Conservation (phyloP, 257 asterid genomes). For the Solanum pinnatisectum region DNA sequence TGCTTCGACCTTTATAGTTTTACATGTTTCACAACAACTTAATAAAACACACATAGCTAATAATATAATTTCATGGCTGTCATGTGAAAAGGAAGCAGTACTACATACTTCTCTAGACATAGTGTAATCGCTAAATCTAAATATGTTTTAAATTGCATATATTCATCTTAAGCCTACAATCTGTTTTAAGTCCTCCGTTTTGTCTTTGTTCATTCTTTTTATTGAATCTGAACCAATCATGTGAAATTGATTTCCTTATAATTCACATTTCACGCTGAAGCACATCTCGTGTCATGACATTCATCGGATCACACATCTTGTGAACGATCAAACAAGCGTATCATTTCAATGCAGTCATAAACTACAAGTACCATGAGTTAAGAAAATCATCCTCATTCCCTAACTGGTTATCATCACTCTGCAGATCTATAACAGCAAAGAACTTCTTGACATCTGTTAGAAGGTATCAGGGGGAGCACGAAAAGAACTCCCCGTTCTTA, state of each 20-base stretch:
- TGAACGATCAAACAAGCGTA: neutral
- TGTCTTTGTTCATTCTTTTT: neutral
- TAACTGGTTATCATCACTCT: neutral
- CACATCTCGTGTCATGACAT: neutral
- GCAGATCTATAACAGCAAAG: constrained; percentile 84
- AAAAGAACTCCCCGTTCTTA: constrained; percentile 30
- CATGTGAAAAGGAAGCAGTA: neutral
- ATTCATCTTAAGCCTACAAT: neutral
- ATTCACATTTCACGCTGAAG: neutral
- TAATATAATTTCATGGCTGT: neutral
- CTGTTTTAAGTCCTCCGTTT: neutral
- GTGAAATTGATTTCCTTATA: neutral
- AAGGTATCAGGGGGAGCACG: constrained; percentile 38
- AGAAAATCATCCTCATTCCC: neutral
- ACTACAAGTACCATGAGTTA: neutral
- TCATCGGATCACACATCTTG: neutral
- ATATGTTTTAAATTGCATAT: neutral
- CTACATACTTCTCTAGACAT: neutral
- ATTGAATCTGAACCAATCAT: neutral
- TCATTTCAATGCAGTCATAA: neutral
- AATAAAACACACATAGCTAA: neutral
- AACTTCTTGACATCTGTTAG: constrained; percentile 68
- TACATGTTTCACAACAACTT: neutral
- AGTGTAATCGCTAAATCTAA: neutral
- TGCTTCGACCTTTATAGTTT: neutral